Evolutionary conservation across 305 asterid species (phyloP).

Genomic region (Solanum chacoense): DNA sequence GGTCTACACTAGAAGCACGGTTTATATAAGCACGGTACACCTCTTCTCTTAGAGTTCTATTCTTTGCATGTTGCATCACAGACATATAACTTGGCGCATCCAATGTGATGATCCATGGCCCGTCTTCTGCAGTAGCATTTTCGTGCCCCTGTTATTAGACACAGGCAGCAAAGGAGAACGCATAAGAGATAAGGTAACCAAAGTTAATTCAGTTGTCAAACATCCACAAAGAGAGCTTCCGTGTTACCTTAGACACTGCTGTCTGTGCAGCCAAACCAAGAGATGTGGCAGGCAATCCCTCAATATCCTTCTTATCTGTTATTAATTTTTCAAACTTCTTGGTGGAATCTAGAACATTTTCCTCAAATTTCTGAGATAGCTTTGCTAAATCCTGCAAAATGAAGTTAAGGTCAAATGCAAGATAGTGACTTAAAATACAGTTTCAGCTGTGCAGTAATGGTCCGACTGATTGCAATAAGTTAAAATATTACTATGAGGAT

Average conservation of each 20-base stretch:
- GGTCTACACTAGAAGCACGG: slow-evolving; percentile 90
- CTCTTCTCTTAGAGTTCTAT: slow-evolving; percentile 87
- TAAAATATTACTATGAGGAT: not conserved
- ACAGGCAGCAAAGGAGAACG: slow-evolving; percentile 3
- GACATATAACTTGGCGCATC: slow-evolving; percentile 91
- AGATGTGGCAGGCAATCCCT: slow-evolving; percentile 80
- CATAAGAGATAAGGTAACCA: not conserved
- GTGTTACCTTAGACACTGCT: slow-evolving; percentile 77
- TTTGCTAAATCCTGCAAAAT: slow-evolving; percentile 70
- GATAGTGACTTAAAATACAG: not conserved
- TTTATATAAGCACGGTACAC: slow-evolving; percentile 76
- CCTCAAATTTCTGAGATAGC: slow-evolving; percentile 76
- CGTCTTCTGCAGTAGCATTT: slow-evolving; percentile 85
- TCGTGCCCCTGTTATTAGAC: slow-evolving; percentile 62
- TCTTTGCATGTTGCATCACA: slow-evolving; percentile 86
- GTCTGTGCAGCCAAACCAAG: slow-evolving; percentile 98
- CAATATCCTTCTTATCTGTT: slow-evolving; percentile 77
- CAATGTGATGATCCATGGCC: slow-evolving; percentile 92
- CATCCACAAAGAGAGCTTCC: not conserved
- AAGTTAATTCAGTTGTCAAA: not conserved
- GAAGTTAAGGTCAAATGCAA: not conserved
- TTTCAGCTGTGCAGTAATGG: not conserved
- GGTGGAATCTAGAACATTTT: slow-evolving; percentile 91
- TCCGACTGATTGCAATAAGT: not conserved
- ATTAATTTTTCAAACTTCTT: slow-evolving; percentile 87